Base-by-base conservation (phyloP, 2,329 filamentous ascomycete species). In the Xylaria sp. region DNA sequence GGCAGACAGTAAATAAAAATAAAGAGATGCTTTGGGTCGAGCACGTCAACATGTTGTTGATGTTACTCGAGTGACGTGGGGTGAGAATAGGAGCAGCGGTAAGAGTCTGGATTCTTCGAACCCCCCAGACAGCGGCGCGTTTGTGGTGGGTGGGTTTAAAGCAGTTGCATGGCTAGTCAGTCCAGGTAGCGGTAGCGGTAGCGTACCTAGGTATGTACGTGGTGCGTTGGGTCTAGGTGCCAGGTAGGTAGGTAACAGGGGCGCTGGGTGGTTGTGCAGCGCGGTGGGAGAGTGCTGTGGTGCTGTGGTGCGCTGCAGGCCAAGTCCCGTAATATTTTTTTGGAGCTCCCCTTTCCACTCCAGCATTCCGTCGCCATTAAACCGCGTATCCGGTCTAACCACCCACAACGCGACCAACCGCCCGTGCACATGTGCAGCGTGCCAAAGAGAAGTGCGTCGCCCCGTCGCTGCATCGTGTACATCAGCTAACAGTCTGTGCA, bases 351-450 rank as follows among this genome's bases (percentile, higher is more conserved):
- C 63, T 71, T 70, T 70, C 25, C 58, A 45, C 60, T 61, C 60
- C 61, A 68, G 59, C 67, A 69, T 71, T 70, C 69, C 68, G 57
- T 70, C 63, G 66, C 68, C 68, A 67, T 64, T 64, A 71, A 39
- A 39, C 67, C 70, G 66, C 70, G 67, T 71, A 67, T 68, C 65
- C 53, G 65, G 65, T 53, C 66, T 32, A 50, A 62, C 65, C 66
- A 46, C 63, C 43, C 63, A 62, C 68, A 65, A 46, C 69, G 32
- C 60, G 53, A 68, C 58, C 65, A 60, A 63, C 70, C 46, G 18
- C 66, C 36, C 30, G 60, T 48, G 65, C 64, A 60, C 65, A 70
- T 67, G 70, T 63, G 46, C 63, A 60, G 34, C 58, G 57, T 60
- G 50, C 57, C 52, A 56, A 57, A 64, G 58, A 72, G 56, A 71